phyloP scores from a whole-genome alignment of 305 asterid genomes.

The Fraxinus latifolia region DNA sequence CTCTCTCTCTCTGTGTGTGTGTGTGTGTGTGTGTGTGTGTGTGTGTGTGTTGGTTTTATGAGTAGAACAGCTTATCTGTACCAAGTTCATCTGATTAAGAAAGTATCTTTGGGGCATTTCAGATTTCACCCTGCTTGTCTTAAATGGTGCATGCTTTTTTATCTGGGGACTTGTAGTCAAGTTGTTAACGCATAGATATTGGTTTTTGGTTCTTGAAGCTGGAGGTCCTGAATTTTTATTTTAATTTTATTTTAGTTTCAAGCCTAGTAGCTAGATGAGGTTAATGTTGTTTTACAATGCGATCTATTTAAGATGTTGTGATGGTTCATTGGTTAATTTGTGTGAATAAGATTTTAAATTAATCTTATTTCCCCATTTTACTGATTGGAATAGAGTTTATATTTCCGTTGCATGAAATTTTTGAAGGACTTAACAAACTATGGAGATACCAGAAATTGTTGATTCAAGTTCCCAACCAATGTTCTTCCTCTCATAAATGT shows the following conservation, averaged over 20 bases:
- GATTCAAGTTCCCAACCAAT: background rate
- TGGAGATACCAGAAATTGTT: slow-evolving; percentile 17
- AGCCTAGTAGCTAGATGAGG: background rate
- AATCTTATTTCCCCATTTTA: background rate
- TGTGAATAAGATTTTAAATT: background rate
- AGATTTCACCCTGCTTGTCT: background rate
- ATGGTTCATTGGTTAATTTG: background rate
- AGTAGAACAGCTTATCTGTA: background rate
- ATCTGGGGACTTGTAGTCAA: slow-evolving; percentile 12
- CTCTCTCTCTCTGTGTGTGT: background rate
- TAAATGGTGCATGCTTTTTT: slow-evolving; percentile 10
- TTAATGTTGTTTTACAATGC: background rate
- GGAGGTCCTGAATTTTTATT: background rate
- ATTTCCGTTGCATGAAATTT: background rate
- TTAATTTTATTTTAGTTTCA: background rate
- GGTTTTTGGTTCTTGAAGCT: background rate
- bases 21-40: background rate
- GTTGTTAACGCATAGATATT: background rate
- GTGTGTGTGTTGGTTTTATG: slow-evolving; percentile 14
- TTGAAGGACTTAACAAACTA: background rate
- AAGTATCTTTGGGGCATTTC: background rate
- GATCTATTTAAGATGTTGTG: background rate
- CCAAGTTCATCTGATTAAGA: background rate
- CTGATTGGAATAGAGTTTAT: background rate
- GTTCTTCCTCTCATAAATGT: background rate